Conservation (phyloP, 257 asterid genomes). For the Plantago ovata region DNA sequence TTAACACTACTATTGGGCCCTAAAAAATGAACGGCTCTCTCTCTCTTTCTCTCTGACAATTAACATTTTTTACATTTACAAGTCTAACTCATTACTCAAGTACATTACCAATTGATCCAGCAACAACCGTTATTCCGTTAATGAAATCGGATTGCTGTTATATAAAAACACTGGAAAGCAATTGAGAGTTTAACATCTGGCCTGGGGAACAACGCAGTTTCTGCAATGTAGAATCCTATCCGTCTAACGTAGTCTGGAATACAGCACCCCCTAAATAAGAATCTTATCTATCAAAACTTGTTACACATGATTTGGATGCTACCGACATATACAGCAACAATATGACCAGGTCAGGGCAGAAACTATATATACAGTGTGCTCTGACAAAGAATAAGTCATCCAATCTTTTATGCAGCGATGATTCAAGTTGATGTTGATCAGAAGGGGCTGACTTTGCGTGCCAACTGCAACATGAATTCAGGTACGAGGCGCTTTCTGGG, state of each 20-base stretch:
- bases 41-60: too few species aligned
- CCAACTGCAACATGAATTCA: constrained; percentile 76
- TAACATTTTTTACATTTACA: too few species aligned
- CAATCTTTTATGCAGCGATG: background rate
- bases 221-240: background rate
- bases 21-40: too few species aligned
- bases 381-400: constrained; percentile 2
- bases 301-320: constrained; percentile 6
- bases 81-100: too few species aligned
- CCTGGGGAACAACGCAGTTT: background rate
- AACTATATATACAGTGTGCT: constrained; percentile 2
- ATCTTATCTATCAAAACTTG: constrained; percentile 4
- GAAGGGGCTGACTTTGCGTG: constrained; percentile 73
- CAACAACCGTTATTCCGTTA: too few species aligned
- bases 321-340: background rate
- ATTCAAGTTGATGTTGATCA: constrained; percentile 18
- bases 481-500: constrained; percentile 87
- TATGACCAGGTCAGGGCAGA: constrained; percentile 15
- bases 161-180: constrained; percentile 1
- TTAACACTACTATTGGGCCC: too few species aligned
- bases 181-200: constrained; percentile 5
- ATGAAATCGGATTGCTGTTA: too few species aligned
- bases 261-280: background rate
- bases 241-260: background rate
- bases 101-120: too few species aligned